Base-by-base conservation (phyloP, 768 basidiomycete genomes). In the Suillus tomentosus region DNA sequence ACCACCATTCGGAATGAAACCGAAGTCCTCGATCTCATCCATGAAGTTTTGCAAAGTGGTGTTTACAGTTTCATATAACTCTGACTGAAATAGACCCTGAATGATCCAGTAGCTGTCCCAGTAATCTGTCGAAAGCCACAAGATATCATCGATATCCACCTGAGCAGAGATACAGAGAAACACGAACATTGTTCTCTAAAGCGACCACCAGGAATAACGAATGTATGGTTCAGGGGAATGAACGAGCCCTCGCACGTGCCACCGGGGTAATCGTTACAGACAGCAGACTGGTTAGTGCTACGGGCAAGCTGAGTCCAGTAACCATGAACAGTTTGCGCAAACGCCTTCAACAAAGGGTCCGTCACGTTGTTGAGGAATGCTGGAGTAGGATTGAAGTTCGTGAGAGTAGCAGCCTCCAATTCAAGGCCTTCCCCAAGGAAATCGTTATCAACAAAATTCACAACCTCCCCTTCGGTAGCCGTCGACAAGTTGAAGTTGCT, bases 1-100 rank as follows among this genome's bases (percentile, higher is more conserved):
- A 4, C 94, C 95, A 8, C 96, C 96, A 70, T 97, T 98, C 2
- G 96, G 96, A 66, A 98, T 89, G 79, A 97, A 98, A 0, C 95
- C 96, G 69, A 92, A 86, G 27, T 73, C 72, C 47, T 90, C 86
- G 54, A 98, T 79, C 72, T 96, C 89, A 70, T 98, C 95, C 94
- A 97, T 95, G 72, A 98, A 97, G 78, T 97, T 96, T 67, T 92
- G 87, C 40, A 97, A 79, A 0, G 94, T 92, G 13, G 81, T 86
- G 66, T 92, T 91, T 63, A 84, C 91, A 61, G 92, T 81, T 61
- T 80, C 80, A 68, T 85, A 89, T 14, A 97, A 82, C 67, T 90
- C 84, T 2, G 92, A 94, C 71, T 90, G 79, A 37, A 98, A 77
- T n/a, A 97, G 80, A 45, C 96, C 96, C 68, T 94, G 87, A 10